Conservation (phyloP, 2,329 filamentous ascomycete genomes). For the Cladosporium sp. region DNA sequence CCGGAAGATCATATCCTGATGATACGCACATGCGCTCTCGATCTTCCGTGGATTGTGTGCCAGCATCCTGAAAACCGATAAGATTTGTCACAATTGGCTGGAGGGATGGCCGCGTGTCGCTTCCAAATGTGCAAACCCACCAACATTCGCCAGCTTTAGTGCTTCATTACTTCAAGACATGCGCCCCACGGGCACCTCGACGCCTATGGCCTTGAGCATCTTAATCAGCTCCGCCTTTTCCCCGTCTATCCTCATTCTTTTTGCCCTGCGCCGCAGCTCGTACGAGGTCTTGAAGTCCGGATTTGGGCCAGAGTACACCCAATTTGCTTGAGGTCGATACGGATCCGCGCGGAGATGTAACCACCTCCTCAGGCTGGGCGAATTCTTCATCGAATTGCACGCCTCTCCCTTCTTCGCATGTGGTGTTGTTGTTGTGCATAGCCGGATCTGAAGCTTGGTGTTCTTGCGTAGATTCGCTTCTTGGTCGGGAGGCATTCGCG, state of each 20-base stretch:
- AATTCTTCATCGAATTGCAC: constrained; percentile 21
- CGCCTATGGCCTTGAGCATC: constrained; percentile 31
- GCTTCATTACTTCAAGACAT: neutral
- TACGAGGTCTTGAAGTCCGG: constrained; percentile 32
- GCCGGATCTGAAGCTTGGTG: constrained; percentile 28
- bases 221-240: constrained; percentile 32
- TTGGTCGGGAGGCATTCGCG: constrained; percentile 31
- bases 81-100: neutral
- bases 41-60: neutral
- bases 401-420: constrained; percentile 20
- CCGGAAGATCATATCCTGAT: neutral
- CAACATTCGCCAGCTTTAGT: neutral
- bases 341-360: constrained; percentile 32
- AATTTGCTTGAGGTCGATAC: constrained; percentile 33
- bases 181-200: constrained; percentile 10
- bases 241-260: constrained; percentile 31
- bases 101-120: neutral
- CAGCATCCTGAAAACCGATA: neutral
- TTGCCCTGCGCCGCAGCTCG: constrained; percentile 31
- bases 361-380: constrained; percentile 32
- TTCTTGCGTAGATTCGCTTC: constrained; percentile 33
- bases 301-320: constrained; percentile 30
- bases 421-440: constrained; percentile 26
- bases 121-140: neutral
- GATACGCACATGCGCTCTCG: neutral